Conservation (phyloP, 1,139 yeast species). For the Geotrichum macrosporum region DNA sequence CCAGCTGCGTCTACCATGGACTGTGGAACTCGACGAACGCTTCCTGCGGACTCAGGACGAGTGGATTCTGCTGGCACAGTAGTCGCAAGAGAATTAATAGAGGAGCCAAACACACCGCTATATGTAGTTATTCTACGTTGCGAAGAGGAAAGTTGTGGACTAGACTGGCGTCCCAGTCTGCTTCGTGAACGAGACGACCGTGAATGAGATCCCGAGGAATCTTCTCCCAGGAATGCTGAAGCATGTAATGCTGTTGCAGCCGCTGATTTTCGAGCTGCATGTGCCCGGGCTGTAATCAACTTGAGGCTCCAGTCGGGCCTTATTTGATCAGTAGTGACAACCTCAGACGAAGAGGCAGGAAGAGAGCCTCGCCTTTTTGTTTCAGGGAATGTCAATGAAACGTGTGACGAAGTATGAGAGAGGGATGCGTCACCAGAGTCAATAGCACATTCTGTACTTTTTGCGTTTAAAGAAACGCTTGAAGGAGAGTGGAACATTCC, state of each 20-base stretch:
- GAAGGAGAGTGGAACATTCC: background rate
- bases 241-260: constrained; percentile 94
- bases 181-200: background rate
- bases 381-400: background rate
- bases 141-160: background rate
- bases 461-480: background rate
- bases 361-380: constrained; percentile 27
- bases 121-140: constrained; percentile 7
- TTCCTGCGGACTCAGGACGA: background rate
- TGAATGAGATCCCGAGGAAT: constrained; percentile 20
- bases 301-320: constrained; percentile 91
- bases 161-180: background rate
- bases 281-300: constrained; percentile 64
- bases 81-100: too few relatives aligned
- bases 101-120: constrained; percentile 1
- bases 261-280: constrained; percentile 81
- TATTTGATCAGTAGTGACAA: constrained; percentile 72
- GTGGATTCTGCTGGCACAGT: too few relatives aligned
- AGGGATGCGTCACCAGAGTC: background rate
- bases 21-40: background rate
- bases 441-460: background rate
- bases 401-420: constrained; percentile 1
- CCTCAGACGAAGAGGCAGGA: constrained; percentile 43
- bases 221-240: constrained; percentile 54
- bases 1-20: constrained; percentile 3